Evolutionary conservation across 306 rosid species (phyloP).

Genomic region (Acacia acuminata): DNA sequence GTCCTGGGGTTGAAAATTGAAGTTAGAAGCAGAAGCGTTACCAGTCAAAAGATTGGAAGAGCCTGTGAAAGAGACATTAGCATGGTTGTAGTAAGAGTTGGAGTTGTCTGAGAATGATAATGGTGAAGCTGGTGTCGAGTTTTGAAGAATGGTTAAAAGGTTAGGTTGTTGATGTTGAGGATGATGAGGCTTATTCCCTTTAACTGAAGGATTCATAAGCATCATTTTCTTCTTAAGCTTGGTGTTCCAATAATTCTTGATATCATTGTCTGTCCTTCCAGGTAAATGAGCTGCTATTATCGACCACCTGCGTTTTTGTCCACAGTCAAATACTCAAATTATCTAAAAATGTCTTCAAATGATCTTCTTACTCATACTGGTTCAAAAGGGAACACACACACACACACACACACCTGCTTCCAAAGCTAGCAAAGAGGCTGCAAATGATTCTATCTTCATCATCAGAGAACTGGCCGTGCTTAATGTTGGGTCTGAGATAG

Average conservation of each 20-base stretch:
- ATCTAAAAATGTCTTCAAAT: background rate
- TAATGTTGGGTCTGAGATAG: constrained; percentile 74
- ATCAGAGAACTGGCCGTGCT: constrained; percentile 72
- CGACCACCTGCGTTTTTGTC: constrained; percentile 57
- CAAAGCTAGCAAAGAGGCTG: constrained; percentile 64
- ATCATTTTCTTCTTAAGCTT: constrained; percentile 66
- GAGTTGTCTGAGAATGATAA: constrained; percentile 27
- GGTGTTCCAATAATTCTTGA: constrained; percentile 77
- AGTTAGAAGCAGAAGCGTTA: constrained; percentile 12
- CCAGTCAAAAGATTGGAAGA: constrained; percentile 33
- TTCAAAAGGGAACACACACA: background rate
- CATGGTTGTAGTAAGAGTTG: constrained; percentile 16
- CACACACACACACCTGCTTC: constrained; percentile 58
- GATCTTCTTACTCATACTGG: background rate
- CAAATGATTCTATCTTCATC: constrained; percentile 66
- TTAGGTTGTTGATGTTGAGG: constrained; percentile 8
- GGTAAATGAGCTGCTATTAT: constrained; percentile 69
- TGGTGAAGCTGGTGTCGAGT: constrained; percentile 34
- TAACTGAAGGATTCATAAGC: constrained; percentile 19
- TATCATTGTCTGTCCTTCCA: constrained; percentile 70
- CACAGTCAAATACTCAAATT: background rate
- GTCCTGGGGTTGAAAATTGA: constrained; percentile 35
- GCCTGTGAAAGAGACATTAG: constrained; percentile 23
- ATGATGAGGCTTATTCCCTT: constrained; percentile 26
- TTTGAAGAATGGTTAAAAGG: constrained; percentile 37